A percentile compares a stretch with the other conserved stretches of the same genome.
These are phyloP conservation scores for Phytophthora capsici DNA, from an alignment of 352 stramenopile species.

Conservation along the genomic window DNA sequence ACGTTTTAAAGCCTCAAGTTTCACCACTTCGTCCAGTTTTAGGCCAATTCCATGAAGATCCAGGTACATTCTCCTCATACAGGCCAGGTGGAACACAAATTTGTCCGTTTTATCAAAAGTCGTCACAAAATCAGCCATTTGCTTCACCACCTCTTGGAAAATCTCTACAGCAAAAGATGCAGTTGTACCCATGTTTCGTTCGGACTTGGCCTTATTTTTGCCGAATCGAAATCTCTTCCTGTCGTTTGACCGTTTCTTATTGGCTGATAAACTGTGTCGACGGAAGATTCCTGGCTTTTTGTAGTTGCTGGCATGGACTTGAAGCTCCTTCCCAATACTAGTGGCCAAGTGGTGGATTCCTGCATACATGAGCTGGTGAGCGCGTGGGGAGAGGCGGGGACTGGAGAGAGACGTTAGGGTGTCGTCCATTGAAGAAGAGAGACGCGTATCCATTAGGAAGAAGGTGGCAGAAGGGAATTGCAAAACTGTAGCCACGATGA, in stretches of 20 bases:
- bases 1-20: slow-evolving; percentile 1
- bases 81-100: slow-evolving; percentile 33
- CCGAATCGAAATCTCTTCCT: not conserved
- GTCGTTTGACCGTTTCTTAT: slow-evolving; percentile 16
- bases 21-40: slow-evolving; percentile 17
- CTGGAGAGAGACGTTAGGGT: too few relatives aligned
- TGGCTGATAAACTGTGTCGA: slow-evolving; percentile 13
- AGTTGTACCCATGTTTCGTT: not conserved
- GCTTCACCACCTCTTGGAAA: slow-evolving; percentile 16
- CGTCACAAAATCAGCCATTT: not conserved
- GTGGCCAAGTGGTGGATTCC: not conserved
- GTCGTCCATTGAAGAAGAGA: too few relatives aligned
- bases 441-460: too few relatives aligned
- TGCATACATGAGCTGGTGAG: not conserved
- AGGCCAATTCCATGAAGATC: slow-evolving; percentile 7
- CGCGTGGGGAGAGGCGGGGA: too few relatives aligned
- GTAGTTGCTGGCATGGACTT: not conserved
- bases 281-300: slow-evolving; percentile 9
- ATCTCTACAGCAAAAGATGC: not conserved
- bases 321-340: not conserved
- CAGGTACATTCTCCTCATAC: slow-evolving; percentile 28
- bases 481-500: too few relatives aligned
- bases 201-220: slow-evolving; percentile 7
- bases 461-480: too few relatives aligned
- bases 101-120: slow-evolving; percentile 27